These are phyloP conservation scores for Dipodascus geniculatus DNA, from an alignment of 805 yeast species.

Conservation along the genomic window DNA sequence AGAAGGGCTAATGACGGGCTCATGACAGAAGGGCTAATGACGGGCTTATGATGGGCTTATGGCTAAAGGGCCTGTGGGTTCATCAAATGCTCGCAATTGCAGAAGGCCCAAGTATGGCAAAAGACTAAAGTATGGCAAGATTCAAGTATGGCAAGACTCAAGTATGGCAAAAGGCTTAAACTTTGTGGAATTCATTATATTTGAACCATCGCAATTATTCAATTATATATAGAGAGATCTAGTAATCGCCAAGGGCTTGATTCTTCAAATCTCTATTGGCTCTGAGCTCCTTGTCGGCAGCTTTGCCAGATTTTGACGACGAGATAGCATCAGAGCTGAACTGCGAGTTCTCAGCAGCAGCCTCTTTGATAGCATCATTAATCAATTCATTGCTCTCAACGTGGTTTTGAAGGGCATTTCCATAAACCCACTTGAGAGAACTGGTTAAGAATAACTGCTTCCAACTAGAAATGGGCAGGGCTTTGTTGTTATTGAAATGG, in stretches of 20 bases:
- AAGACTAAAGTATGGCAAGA: no score
- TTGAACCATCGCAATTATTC: not conserved
- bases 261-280: not conserved
- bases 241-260: not conserved
- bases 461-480: constrained; percentile 25
- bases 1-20: no score
- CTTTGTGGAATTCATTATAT: not conserved
- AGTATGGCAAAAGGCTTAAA: no score
- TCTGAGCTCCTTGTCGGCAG: not conserved
- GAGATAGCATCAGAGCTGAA: not conserved
- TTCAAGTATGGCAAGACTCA: no score
- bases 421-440: constrained; percentile 26
- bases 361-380: not conserved
- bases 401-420: constrained; percentile 26
- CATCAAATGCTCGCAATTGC: no score
- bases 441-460: constrained; percentile 22
- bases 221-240: not conserved
- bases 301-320: not conserved
- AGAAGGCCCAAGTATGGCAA: no score
- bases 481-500: constrained; percentile 15
- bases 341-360: not conserved
- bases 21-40: no score
- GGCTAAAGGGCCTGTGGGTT: no score
- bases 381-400: constrained; percentile 20
- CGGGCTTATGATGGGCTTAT: no score